Evolutionary conservation across 2,329 filamentous ascomycete species (phyloP).

Genomic region (Fusarium buxicola): DNA sequence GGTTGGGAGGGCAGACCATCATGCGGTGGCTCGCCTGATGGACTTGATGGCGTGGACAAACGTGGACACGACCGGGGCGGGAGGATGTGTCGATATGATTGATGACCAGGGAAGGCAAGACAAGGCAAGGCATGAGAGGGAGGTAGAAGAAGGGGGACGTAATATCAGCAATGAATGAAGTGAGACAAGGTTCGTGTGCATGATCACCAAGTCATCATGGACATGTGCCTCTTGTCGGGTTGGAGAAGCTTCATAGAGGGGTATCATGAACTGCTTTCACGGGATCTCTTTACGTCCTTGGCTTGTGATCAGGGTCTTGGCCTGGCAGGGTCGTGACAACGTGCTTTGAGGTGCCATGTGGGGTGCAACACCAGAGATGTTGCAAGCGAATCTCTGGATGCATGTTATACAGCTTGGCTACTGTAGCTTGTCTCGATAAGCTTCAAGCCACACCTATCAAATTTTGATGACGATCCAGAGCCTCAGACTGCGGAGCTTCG

Average conservation of each 20-base stretch:
- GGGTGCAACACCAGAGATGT: slow-evolving; percentile 3
- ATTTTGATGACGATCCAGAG: neutral
- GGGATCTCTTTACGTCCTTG: slow-evolving; percentile 6
- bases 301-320: slow-evolving; percentile 3
- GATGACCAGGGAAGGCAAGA: neutral
- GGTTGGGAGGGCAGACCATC: slow-evolving; percentile 32
- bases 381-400: neutral
- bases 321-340: neutral
- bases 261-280: slow-evolving; percentile 6
- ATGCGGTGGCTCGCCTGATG: slow-evolving; percentile 33
- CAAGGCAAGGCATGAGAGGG: neutral
- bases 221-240: neutral
- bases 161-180: slow-evolving; percentile 5
- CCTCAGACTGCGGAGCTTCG: slow-evolving; percentile 9
- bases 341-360: neutral
- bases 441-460: neutral
- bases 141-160: neutral
- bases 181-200: slow-evolving; percentile 4
- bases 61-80: slow-evolving; percentile 12
- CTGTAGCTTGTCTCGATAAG: neutral
- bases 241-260: neutral
- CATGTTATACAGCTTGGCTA: too few relatives aligned
- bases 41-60: slow-evolving; percentile 21
- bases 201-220: slow-evolving; percentile 14
- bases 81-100: slow-evolving; percentile 29